phyloP scores from a whole-genome alignment of 305 asterid species.

The Coffea humblotiana region DNA sequence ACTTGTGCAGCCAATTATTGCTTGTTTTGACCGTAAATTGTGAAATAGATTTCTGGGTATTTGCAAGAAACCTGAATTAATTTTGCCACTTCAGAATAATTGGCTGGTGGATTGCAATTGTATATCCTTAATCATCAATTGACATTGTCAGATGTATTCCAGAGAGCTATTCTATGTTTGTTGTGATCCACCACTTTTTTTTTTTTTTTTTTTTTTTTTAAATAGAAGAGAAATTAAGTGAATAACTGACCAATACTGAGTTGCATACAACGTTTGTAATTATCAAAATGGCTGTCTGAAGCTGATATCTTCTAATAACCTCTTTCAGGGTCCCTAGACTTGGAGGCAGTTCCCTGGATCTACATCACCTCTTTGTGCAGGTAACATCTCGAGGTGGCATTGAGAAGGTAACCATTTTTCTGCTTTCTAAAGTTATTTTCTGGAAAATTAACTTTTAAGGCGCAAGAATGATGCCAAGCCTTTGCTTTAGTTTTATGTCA shows the following conservation, averaged over 20 bases:
- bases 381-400: slow-evolving; percentile 94
- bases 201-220: too few relatives aligned
- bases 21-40: neutral
- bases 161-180: neutral
- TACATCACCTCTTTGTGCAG: slow-evolving; percentile 80
- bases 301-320: slow-evolving; percentile 1
- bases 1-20: neutral
- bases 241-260: neutral
- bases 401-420: slow-evolving; percentile 62
- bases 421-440: neutral
- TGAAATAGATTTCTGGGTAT: neutral
- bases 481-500: neutral
- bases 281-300: neutral
- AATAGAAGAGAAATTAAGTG: neutral
- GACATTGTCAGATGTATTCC: neutral
- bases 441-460: neutral
- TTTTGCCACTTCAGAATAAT: neutral
- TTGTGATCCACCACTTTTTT: too few relatives aligned
- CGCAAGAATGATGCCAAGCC: neutral
- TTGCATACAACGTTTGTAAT: neutral
- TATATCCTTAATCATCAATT: neutral
- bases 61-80: neutral
- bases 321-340: slow-evolving; percentile 66
- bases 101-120: neutral
- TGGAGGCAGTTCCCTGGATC: slow-evolving; percentile 75